phyloP scores from a whole-genome alignment of 1,139 yeast genomes.

The Hyphopichia wangnamkhiaoensis region DNA sequence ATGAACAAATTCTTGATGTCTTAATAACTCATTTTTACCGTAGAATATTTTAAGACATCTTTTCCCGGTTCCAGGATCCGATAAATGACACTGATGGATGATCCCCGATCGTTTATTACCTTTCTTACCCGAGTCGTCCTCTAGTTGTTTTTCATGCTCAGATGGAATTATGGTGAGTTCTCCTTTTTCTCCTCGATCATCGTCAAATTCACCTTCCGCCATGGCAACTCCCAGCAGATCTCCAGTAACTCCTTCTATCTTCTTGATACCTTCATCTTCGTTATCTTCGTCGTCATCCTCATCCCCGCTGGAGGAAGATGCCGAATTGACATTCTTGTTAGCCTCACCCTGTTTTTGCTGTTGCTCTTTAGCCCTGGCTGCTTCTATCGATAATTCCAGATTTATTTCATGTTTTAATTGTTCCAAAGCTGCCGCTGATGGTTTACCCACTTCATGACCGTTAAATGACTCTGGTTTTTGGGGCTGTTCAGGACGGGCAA shows the following conservation, averaged over 20 bases:
- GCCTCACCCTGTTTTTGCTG: no score
- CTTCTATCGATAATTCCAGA: no score
- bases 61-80: slow-evolving; percentile 32
- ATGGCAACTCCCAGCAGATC: no score
- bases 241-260: neutral
- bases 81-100: slow-evolving; percentile 46
- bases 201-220: no score
- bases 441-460: no score
- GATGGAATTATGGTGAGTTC: slow-evolving; percentile 5
- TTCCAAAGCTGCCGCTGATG: no score
- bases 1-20: slow-evolving; percentile 52
- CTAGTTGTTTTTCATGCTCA: slow-evolving; percentile 10
- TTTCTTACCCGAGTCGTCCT: slow-evolving; percentile 13
- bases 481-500: no score
- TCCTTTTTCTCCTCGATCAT: neutral
- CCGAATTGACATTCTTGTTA: no score
- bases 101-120: slow-evolving; percentile 29
- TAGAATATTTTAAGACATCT: slow-evolving; percentile 46
- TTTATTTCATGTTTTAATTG: no score
- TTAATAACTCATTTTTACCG: slow-evolving; percentile 45
- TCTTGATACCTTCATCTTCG: slow-evolving; percentile 8
- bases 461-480: no score
- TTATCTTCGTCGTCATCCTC: slow-evolving; percentile 9
- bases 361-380: no score
- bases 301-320: neutral